phyloP scores from a whole-genome alignment of 257 asterid genomes.

The Jaltomata sinuosa region DNA sequence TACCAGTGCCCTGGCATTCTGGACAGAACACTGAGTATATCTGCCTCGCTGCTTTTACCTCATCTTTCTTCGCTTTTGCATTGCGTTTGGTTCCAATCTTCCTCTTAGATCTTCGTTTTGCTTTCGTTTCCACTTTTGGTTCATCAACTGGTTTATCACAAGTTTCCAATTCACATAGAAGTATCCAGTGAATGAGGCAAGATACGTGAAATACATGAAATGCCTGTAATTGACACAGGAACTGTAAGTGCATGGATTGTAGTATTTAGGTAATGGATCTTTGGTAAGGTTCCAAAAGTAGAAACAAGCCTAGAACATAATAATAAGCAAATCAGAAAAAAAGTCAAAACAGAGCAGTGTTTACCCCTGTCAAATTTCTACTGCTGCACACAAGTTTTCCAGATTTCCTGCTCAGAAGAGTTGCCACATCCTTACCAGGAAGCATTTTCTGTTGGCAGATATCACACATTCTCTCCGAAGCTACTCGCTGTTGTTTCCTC shows the following conservation, averaged over 20 bases:
- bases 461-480: constrained; percentile 78
- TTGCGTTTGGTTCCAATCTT: constrained; percentile 42
- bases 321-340: neutral
- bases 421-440: constrained; percentile 80
- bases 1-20: constrained; percentile 93
- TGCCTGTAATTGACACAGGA: constrained; percentile 42
- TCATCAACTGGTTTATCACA: constrained; percentile 27
- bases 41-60: constrained; percentile 16
- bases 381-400: constrained; percentile 90
- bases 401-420: constrained; percentile 65
- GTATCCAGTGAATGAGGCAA: constrained; percentile 85
- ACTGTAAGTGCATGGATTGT: neutral
- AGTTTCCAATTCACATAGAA: constrained; percentile 67
- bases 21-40: constrained; percentile 56
- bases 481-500: constrained; percentile 53
- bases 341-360: neutral
- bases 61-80: constrained; percentile 22
- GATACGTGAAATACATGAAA: constrained; percentile 81
- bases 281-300: neutral
- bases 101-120: constrained; percentile 38
- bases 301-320: neutral
- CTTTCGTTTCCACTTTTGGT: constrained; percentile 29
- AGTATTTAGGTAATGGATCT: neutral
- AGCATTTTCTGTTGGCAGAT: constrained; percentile 85
- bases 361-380: constrained; percentile 83